Conservation (phyloP, 805 yeast genomes). For the Hanseniaspora pseudoguilliermondii region DNA sequence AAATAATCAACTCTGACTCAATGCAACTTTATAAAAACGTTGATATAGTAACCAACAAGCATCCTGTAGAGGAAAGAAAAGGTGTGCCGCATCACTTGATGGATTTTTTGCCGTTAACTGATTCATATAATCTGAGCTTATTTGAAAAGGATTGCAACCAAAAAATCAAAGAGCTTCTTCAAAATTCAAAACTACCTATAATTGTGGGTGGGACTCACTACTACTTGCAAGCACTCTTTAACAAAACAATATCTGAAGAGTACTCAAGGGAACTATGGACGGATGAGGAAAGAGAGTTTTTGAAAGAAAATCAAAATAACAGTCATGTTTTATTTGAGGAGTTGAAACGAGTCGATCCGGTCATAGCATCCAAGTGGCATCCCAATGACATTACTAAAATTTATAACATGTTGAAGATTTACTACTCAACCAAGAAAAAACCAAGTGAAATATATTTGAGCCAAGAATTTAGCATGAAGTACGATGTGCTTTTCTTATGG, state of each 20-base stretch:
- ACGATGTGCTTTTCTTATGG: conserved; percentile 67
- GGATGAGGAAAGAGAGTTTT: conserved; percentile 27
- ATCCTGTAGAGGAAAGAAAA: conserved; percentile 63
- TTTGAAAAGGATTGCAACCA: conserved; percentile 60
- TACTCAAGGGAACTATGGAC: conserved; percentile 17
- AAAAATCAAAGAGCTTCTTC: conserved; percentile 51
- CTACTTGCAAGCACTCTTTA: conserved; percentile 68
- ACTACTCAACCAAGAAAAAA: conserved; percentile 46
- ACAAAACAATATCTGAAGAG: conserved; percentile 40
- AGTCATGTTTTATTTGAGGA: conserved; percentile 30
- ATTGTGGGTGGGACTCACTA: conserved; percentile 95
- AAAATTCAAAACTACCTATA: conserved; percentile 64
- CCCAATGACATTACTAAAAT: conserved; percentile 79
- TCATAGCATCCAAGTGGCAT: conserved; percentile 68
- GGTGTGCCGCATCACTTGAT: conserved; percentile 78
- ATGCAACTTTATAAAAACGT: conserved; percentile 81
- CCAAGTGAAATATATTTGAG: conserved; percentile 60
- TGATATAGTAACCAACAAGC: conserved; percentile 80
- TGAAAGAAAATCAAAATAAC: conserved; percentile 7
- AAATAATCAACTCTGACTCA: conserved; percentile 88
- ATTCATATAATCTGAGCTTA: conserved; percentile 68
- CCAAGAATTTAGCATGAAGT: conserved; percentile 49
- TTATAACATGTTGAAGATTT: conserved; percentile 70
- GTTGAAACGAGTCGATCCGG: conserved; percentile 50
- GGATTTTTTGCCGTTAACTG: conserved; percentile 70